phyloP scores from a whole-genome alignment of 805 yeast genomes.

The Henningerozyma blattae region DNA sequence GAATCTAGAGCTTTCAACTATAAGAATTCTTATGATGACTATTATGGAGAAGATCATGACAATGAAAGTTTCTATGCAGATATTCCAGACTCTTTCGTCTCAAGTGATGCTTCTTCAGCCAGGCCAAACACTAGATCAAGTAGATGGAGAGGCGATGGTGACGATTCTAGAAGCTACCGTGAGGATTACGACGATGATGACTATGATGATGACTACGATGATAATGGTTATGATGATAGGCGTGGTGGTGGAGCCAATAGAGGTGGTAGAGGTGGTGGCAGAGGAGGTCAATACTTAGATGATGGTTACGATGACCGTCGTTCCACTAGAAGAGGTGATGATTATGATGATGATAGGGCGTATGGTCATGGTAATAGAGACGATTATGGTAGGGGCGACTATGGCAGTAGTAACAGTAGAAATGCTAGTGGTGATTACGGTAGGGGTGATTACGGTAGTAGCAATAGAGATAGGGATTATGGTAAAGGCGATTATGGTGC shows the following conservation, averaged over 20 bases:
- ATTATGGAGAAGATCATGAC: constrained; percentile 60
- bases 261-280: constrained; percentile 3
- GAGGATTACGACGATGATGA: constrained; percentile 18
- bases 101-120: constrained; percentile 19
- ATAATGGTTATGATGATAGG: constrained; percentile 17
- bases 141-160: constrained; percentile 12
- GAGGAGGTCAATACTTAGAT: constrained; percentile 5
- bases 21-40: constrained; percentile 30
- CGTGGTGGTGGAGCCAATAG: constrained; percentile 5
- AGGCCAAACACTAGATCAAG: constrained; percentile 19
- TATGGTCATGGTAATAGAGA: constrained; percentile 1
- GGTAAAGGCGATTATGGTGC: constrained; percentile 4
- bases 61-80: constrained; percentile 42
- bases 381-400: constrained; percentile 7
- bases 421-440: background rate
- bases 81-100: constrained; percentile 33
- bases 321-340: constrained; percentile 6
- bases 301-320: constrained; percentile 4
- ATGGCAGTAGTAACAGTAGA: constrained; percentile 3
- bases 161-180: constrained; percentile 6
- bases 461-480: background rate
- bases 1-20: constrained; percentile 73
- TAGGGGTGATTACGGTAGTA: constrained; percentile 5
- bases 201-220: constrained; percentile 16
- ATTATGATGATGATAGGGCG: constrained; percentile 8